A percentile compares a stretch with the other conserved stretches of the same genome.
Evolutionary conservation across 768 basidiomycete species (phyloP).

Genomic region (Mycena metata): DNA sequence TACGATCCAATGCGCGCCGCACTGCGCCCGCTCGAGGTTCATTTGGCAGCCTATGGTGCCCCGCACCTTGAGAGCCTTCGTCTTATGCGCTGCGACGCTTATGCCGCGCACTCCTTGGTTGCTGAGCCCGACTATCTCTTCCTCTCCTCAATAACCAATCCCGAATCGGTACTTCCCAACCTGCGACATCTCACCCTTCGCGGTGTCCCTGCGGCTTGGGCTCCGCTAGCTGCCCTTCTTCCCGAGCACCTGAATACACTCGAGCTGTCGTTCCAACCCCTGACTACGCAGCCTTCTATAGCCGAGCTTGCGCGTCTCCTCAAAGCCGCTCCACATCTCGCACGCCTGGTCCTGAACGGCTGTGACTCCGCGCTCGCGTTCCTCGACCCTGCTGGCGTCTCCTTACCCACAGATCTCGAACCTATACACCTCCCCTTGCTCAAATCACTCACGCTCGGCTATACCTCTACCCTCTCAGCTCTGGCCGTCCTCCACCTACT

Average conservation of each 20-base stretch:
- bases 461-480: conserved; percentile 56
- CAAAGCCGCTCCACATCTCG: conserved; percentile 54
- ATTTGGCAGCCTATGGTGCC: too few relatives aligned
- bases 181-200: conserved; percentile 64
- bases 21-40: too few relatives aligned
- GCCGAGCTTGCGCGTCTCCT: conserved; percentile 61
- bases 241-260: conserved; percentile 50
- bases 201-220: conserved; percentile 73
- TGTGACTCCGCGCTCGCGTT: conserved; percentile 62
- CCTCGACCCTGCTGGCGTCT: conserved; percentile 30
- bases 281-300: conserved; percentile 67
- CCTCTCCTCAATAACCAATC: conserved; percentile 45
- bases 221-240: conserved; percentile 53
- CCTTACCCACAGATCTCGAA: conserved; percentile 13
- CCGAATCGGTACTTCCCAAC: conserved; percentile 52
- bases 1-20: too few relatives aligned
- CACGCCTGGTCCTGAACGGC: conserved; percentile 59
- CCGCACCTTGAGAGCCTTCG: too few relatives aligned
- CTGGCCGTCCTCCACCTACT: conserved; percentile 53
- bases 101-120: conserved; percentile 57
- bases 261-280: conserved; percentile 66
- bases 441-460: conserved; percentile 58
- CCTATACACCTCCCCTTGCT: conserved; percentile 55
- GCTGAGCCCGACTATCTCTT: conserved; percentile 56
- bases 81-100: conserved; percentile 70